A percentile compares a stretch with the other conserved stretches of the same genome.
These are phyloP conservation scores for Sedum album DNA, from an alignment of 164 flowering plant genomes.

Conservation along the genomic window DNA sequence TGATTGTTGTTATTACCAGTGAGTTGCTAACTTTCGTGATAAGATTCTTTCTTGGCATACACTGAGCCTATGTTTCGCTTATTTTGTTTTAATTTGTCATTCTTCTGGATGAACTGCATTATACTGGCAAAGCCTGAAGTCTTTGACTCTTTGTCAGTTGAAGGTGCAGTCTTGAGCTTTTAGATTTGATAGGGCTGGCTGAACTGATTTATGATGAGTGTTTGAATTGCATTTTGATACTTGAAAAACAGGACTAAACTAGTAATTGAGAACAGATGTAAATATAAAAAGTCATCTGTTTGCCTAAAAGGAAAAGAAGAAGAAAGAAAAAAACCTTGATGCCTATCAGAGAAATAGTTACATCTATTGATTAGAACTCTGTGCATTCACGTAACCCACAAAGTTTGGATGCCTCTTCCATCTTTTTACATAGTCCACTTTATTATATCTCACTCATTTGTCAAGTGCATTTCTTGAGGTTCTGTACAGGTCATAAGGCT, in stretches of 20 bases:
- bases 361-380: not conserved
- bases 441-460: conserved; percentile 9
- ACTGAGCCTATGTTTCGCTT: not conserved
- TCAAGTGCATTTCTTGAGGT: conserved; percentile 26
- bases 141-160: not conserved
- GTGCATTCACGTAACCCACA: not conserved
- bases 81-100: no score
- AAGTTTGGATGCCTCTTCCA: not conserved
- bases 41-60: not conserved
- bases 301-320: not conserved
- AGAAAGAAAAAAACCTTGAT: no score
- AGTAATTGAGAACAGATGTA: not conserved
- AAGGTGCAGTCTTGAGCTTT: not conserved
- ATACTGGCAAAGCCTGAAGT: not conserved
- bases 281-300: not conserved
- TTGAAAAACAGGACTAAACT: not conserved
- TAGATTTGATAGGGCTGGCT: not conserved
- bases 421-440: not conserved
- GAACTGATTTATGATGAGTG: not conserved
- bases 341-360: not conserved
- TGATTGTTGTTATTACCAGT: not conserved
- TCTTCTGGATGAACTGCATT: not conserved
- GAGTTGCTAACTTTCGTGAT: not conserved
- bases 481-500: conserved; percentile 53
- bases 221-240: not conserved